Percentiles rank a stretch among this genome's conserved stretches.
phyloP scores from a whole-genome alignment of 306 rosid genomes.

The Citrullus mucosospermus region DNA sequence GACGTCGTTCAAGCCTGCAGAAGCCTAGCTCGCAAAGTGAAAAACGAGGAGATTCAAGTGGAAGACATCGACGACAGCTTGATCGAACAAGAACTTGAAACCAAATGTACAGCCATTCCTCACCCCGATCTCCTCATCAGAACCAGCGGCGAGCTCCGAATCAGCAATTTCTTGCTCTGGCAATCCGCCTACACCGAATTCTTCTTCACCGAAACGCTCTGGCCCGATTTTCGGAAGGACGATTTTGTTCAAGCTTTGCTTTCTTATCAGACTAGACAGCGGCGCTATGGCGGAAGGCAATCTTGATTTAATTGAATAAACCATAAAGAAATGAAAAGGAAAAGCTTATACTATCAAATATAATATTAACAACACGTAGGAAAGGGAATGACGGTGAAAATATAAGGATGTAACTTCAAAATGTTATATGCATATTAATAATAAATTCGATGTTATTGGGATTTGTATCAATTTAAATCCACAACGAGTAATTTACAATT shows the following conservation, averaged over 20 bases:
- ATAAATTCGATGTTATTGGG: no score
- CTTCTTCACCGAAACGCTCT: conserved; percentile 29
- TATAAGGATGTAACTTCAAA: no score
- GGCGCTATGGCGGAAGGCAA: conserved; percentile 51
- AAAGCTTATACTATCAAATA: no score
- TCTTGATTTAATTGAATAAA: neutral
- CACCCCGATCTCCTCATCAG: conserved; percentile 65
- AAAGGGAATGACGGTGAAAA: no score
- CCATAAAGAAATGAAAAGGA: no score
- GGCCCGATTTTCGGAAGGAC: conserved; percentile 71
- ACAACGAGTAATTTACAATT: no score
- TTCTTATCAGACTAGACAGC: conserved; percentile 56
- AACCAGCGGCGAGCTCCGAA: conserved; percentile 72
- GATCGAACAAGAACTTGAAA: conserved; percentile 57
- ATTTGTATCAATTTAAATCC: no score
- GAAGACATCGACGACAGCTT: conserved; percentile 45
- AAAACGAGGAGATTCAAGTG: conserved; percentile 26
- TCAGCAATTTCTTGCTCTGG: conserved; percentile 80
- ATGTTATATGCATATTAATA: no score
- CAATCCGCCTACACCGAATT: conserved; percentile 75
- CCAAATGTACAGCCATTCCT: conserved; percentile 58
- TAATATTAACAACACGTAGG: no score
- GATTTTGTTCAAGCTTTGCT: conserved; percentile 49
- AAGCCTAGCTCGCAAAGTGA: conserved; percentile 37
- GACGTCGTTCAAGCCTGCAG: conserved; percentile 72